Base-by-base conservation (phyloP, 2,329 filamentous ascomycete species). In the Fusarium transvaalense region DNA sequence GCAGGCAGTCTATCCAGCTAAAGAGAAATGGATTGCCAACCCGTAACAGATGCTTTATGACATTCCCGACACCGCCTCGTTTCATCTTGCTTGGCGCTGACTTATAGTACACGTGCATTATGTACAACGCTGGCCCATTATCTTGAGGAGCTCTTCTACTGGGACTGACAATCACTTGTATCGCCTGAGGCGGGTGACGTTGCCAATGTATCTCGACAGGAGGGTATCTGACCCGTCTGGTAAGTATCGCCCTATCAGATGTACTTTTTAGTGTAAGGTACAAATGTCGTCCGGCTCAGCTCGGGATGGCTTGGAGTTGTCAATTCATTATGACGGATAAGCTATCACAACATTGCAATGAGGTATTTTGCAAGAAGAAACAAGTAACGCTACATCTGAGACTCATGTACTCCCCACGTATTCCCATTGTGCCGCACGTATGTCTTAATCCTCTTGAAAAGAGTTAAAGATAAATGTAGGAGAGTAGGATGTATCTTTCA, bases 401-500 rank as follows among this genome's bases (percentile, higher is more conserved):
- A 15, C 14, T 34, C n/a, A 32, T 25, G 13, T 25, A 19, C 21
- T 37, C 25, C 51, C 23, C 35, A 56, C 19, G 61, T 66, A 57
- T 58, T 60, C n/a, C 37, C 21, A 17, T 56, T 41, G 38, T 14
- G 19, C 41, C 15, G 34, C 9, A 38, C 52, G 46, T 50, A 65
- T 42, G 38, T 56, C 25, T 41, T 38, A 17, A 35, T 51, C 31
- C n/a, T 25, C 5, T 39, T 23, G 23, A 32, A 34, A 4, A 48
- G 19, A 31, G 31, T 51, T 45, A 35, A 42, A 25, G 34, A 52
- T 62, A n/a, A 19, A 54, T 59, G 6, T 25, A 25, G 23, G 51
- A 23, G n/a, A 61, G 34, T 54, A 66, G 5, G 19, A 61, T 27
- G 56, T 70, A 64, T 46, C 67, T 52, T 54, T 41, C 21, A 47